Evolutionary conservation across 331 rosid species (phyloP).

Genomic region (Quercus tomentella): DNA sequence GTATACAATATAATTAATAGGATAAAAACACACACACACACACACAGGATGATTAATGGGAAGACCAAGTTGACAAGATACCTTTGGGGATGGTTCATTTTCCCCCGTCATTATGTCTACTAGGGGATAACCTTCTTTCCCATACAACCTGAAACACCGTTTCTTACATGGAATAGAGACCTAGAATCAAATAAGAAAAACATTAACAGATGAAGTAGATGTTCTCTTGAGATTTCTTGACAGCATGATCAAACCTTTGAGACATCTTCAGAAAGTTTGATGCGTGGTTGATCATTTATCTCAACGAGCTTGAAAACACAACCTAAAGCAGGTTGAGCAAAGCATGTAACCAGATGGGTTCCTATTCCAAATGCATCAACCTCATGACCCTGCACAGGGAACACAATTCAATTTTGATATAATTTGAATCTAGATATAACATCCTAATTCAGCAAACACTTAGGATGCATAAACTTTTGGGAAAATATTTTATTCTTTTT

Average conservation of each 20-base stretch:
- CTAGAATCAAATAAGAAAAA: constrained; percentile 40
- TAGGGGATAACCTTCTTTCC: constrained; percentile 94
- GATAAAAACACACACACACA: background rate
- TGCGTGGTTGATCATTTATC: constrained; percentile 92
- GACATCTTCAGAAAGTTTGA: constrained; percentile 98
- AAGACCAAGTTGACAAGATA: constrained; percentile 28
- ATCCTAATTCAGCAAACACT: background rate
- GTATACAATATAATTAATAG: background rate
- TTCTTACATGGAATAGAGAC: constrained; percentile 98
- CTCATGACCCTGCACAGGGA: constrained; percentile 79
- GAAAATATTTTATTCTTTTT: background rate
- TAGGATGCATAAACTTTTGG: background rate
- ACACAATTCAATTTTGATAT: background rate
- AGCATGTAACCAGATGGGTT: constrained; percentile 92
- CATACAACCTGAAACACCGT: constrained; percentile 72
- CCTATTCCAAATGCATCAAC: constrained; percentile 98
- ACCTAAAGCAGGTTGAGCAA: constrained; percentile 97
- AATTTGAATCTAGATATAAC: background rate
- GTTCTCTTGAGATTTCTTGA: constrained; percentile 16
- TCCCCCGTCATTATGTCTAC: constrained; percentile 95
- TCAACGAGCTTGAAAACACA: constrained; percentile 99
- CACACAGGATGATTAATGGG: background rate
- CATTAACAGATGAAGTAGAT: background rate
- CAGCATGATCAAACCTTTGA: constrained; percentile 66
- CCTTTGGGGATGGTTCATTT: constrained; percentile 94